These are phyloP conservation scores for Psilocybe mexicana DNA, from an alignment of 1,284 basidiomycete genomes.

Conservation along the genomic window DNA sequence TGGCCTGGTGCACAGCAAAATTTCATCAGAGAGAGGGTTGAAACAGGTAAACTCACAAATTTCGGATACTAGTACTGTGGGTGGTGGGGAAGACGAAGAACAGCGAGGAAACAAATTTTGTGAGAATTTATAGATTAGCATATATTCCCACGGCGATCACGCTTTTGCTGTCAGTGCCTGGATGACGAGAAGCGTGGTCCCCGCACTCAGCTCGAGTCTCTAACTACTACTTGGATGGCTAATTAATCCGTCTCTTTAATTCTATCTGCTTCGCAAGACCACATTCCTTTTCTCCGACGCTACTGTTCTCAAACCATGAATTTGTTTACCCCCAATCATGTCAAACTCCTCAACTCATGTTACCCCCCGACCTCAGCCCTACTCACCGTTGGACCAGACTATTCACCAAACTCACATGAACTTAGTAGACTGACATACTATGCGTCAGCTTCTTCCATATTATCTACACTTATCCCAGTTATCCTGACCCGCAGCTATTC, in stretches of 20 bases:
- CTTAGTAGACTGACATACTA: slow-evolving; percentile 92
- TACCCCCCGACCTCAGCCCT: slow-evolving; percentile 87
- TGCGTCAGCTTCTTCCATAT: slow-evolving; percentile 46
- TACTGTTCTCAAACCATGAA: slow-evolving; percentile 34
- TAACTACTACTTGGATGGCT: not conserved
- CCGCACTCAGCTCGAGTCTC: not conserved
- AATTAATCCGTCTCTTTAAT: not conserved
- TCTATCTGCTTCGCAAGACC: not conserved
- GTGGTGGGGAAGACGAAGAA: not conserved
- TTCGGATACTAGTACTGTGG: not conserved
- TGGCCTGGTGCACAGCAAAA: slow-evolving; percentile 58
- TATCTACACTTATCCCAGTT: slow-evolving; percentile 2
- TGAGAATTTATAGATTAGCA: not conserved
- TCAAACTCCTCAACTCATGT: slow-evolving; percentile 85
- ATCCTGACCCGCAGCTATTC: not conserved
- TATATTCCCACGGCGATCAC: slow-evolving; percentile 1
- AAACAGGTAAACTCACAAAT: slow-evolving; percentile 11
- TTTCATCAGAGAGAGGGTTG: slow-evolving; percentile 35
- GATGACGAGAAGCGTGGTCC: not conserved
- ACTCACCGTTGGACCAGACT: slow-evolving; percentile 76
- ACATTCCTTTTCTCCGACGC: not conserved
- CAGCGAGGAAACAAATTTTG: not conserved
- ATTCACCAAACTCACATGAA: slow-evolving; percentile 87
- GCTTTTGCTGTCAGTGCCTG: not conserved
- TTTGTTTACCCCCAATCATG: slow-evolving; percentile 82